Base-by-base conservation (phyloP, 257 asterid species). In the Fraxinus excelsior region DNA sequence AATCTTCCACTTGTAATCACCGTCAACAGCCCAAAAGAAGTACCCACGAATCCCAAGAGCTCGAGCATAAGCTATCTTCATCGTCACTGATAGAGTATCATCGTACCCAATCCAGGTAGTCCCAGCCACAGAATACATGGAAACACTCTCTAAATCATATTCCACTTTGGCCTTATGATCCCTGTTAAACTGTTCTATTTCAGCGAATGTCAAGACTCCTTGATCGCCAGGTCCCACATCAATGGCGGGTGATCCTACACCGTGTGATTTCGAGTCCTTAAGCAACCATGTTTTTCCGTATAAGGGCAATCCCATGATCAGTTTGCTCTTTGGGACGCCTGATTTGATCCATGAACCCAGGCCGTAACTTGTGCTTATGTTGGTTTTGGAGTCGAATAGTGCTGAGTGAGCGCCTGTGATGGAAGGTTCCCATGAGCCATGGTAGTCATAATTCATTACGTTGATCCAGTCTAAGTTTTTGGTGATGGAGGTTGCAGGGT, bases 371-470 rank as follows among this genome's bases (percentile, higher is more conserved):
- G 96, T 91, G 84, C 92, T 89, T 2, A 92, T 3, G 26, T 88
- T 91, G 35, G 87, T 91, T 0, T 81, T 87, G 14, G 91, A 75
- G 78, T 88, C 90, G 64, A 79, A 89, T 6, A 92, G 80, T 3
- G 97, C 97, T 1, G 98, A 92, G 0, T 88, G 96, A 1, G 96
- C 93, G 9, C 97, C 98, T 0, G 98, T 94, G 21, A 74, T 67
- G 2, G 88, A 28, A 0, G 82, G 51, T 34, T 92, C 85, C 98
- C 97, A 94, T 8, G 83, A 81, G 7, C 97, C 97, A 8, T 70
- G 87, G 44, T 89, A 92, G 78, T 94, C 98, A 64, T 94, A 94
- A 74, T 73, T 82, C 97, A 92, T 92, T 11, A 87, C 82, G 62
- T 94, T 92, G 6, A 94, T 84, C 97, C 93, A 92, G 70, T 94